phyloP scores from a whole-genome alignment of 108 stramenopile genomes.

The Asterionellopsis glacialis region DNA sequence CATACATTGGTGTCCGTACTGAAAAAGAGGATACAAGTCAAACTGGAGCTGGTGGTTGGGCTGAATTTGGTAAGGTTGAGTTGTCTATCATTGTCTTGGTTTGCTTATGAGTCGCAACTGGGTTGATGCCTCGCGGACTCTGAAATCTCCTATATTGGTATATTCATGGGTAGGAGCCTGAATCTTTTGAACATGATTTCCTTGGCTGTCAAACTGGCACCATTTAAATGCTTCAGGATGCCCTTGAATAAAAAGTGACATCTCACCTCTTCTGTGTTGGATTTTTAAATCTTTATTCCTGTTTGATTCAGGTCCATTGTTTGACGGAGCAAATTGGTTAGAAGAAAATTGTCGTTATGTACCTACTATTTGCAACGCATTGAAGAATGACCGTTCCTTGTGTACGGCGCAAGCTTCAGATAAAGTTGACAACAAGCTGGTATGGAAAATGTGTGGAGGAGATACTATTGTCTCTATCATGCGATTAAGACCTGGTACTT shows the following conservation, averaged over 20 bases:
- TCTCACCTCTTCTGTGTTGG: too few relatives aligned
- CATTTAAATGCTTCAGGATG: too few relatives aligned
- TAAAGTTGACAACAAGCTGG: not conserved
- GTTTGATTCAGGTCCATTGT: slow-evolving; percentile 4
- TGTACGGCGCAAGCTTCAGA: too few relatives aligned
- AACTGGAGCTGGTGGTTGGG: slow-evolving; percentile 4
- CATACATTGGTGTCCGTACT: not conserved
- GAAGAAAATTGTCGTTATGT: slow-evolving; percentile 3
- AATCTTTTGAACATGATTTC: too few relatives aligned
- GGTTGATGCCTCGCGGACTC: too few relatives aligned
- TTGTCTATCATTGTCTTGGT: too few relatives aligned
- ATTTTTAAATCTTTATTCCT: too few relatives aligned
- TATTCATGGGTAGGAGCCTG: too few relatives aligned
- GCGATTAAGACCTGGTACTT: slow-evolving; percentile 14
- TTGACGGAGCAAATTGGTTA: slow-evolving; percentile 7
- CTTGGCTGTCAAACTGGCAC: too few relatives aligned
- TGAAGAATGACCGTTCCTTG: not conserved
- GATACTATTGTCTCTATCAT: slow-evolving; percentile 5
- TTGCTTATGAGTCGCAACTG: too few relatives aligned
- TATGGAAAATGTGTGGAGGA: not conserved
- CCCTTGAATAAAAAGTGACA: too few relatives aligned
- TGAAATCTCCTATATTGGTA: too few relatives aligned
- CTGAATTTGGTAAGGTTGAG: slow-evolving; percentile 2
- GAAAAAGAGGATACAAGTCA: not conserved
- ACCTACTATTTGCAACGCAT: slow-evolving; percentile 7